Evolutionary conservation across 163 green algal genomes (phyloP), one percentile per base, ranked within the genome.

Genomic region (Scenedesmus sp.): DNA sequence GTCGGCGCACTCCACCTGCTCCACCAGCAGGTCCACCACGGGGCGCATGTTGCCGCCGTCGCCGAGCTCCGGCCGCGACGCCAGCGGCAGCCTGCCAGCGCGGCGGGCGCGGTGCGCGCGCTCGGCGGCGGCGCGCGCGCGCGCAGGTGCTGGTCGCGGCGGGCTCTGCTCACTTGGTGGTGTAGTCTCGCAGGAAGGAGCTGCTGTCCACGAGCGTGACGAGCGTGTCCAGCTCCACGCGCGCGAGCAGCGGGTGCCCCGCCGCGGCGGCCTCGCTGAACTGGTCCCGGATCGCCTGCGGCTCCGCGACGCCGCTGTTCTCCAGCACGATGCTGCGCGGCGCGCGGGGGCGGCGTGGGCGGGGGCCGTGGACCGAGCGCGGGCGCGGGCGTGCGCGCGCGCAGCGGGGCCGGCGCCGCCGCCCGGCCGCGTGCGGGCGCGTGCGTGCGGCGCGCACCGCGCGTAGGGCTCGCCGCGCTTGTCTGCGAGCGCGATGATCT

Each of bases 11-110:
- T 97, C 93, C 17, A 98, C 88, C 87, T 98, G 94, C 88, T 98
- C 94, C 60, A 98, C 94, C 69, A 98, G 88, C 51, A 98, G 87
- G 83, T 98, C 95, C 31, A 98, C 95, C 53, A 98, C 93, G 0
- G 94, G 95, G 13, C 93, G 85, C 79, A 95, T 83, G 63, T 85
- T 89, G 64, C 93, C 93, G 11, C 93, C 94, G 63, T 98, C 94
- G 3, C 95, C 95, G 34, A 98, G 91, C 76, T 98, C 94, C 10
- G 94, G 94, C 15, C 93, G 85, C 0, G 90, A 80, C 6, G 91
- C 89, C 48, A 96, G 63, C 3, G 91, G 85, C 20, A 82, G 50
- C 77, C 85, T 57, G 71, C n/a, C 44, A 10, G 28, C 17, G 51
- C 4, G 5, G 24, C 24, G 0, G 13, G 39, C 53, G 1, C 53